These are phyloP conservation scores for Limonium bicolor DNA, from an alignment of 148 eudicot species.

Conservation along the genomic window DNA sequence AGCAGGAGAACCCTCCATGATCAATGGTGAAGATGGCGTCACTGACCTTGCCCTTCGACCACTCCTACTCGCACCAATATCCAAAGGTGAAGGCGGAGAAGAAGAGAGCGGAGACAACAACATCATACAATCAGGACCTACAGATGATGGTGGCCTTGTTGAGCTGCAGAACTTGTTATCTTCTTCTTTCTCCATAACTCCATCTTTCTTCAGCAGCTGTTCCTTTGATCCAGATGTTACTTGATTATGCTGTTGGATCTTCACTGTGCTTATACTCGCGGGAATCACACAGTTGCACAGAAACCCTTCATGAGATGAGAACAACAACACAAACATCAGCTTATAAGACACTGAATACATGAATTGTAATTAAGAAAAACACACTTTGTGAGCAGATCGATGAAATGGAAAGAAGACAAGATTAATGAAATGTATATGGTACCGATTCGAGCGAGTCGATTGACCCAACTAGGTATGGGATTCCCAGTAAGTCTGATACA, in stretches of 20 bases:
- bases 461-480: conserved; percentile 49
- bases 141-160: conserved; percentile 12
- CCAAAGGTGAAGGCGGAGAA: conserved; percentile 10
- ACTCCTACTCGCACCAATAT: conserved; percentile 4
- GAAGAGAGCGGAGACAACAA: too few relatives aligned
- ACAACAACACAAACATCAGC: background rate
- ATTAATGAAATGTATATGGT: background rate
- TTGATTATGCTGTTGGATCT: conserved; percentile 16
- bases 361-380: background rate
- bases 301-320: conserved; percentile 25
- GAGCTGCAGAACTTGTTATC: conserved; percentile 10
- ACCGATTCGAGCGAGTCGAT: conserved; percentile 52
- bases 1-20: conserved; percentile 12
- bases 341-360: background rate
- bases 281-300: conserved; percentile 49
- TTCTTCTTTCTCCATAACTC: background rate
- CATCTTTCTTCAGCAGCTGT: conserved; percentile 8
- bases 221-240: too few relatives aligned
- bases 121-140: too few relatives aligned
- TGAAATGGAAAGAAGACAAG: too few relatives aligned
- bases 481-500: conserved; percentile 42
- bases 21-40: conserved; percentile 21
- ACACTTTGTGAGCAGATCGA: background rate
- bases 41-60: conserved; percentile 4
- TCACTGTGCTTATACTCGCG: conserved; percentile 21